Base-by-base conservation (phyloP, 305 asterid species). In the Monarda citriodora region DNA sequence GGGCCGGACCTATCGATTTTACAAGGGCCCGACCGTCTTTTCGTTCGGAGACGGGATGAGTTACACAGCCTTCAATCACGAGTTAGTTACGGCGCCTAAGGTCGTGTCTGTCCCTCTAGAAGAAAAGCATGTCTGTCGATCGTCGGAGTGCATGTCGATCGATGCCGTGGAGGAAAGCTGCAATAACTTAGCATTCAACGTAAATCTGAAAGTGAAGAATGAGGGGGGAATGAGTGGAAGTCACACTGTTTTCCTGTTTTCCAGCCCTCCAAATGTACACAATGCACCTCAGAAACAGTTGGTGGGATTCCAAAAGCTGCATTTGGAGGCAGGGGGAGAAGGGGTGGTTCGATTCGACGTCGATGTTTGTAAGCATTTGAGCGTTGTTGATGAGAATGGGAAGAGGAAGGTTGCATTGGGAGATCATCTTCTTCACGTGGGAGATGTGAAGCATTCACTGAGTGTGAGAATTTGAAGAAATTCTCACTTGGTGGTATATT, bases 41-140 rank as follows among this genome's bases (percentile, higher is more conserved):
- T 41, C 81, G n/a, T 91, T 91, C 54, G 96, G 96, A 2, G 82
- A 91, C 40, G 98, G 98, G 7, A 65, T 88, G 15, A 84, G 98
- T 69, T 91, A 79, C 83, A 64, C 96, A 0, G 16, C 60, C 3
- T 91, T 80, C 76, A 66, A 47, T 2, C 88, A 91, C 42, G 37
- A 48, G 20, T 51, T 82, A 15, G 69, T 72, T 7, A 59, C 40
- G 60, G 83, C 95, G 5, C 95, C 96, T 5, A 56, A 66, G 54
- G 31, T 47, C 5, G 70, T 85, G 25, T 54, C 62, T 0, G 46
- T 85, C 26, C 80, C 83, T 6, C 65, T 82, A 18, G 78, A 73
- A 22, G 85, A 82, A 58, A 74, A 53, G 3, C 95, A 85, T 31
- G 79, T 17, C 2, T 88, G 96, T 55, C 85, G 69, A 7, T 68